Evolutionary conservation across 768 basidiomycete genomes (phyloP).

Genomic region (Podaxis sp.): DNA sequence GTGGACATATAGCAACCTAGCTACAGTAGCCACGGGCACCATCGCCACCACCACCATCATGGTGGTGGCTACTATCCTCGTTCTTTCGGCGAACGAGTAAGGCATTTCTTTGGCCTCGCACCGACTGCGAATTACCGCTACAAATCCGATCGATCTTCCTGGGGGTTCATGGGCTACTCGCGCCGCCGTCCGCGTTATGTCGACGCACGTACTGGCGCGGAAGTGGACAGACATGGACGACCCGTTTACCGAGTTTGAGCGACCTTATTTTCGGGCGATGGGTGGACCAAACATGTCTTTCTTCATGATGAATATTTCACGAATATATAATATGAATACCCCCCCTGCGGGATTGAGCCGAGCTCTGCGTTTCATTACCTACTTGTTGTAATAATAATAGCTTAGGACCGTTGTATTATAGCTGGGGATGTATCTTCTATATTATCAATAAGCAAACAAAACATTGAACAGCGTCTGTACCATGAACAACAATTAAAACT

Average conservation of each 20-base stretch:
- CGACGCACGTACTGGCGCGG: constrained; percentile 48
- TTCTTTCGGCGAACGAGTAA: constrained; percentile 43
- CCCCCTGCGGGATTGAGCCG: no score
- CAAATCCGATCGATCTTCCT: constrained; percentile 43
- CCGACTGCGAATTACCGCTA: constrained; percentile 39
- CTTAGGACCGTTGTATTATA: no score
- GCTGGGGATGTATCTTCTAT: no score
- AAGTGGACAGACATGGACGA: constrained; percentile 58
- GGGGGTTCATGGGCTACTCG: constrained; percentile 59
- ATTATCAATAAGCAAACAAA: no score
- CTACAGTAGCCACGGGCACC: constrained; percentile 23
- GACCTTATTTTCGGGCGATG: background rate
- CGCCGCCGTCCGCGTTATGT: constrained; percentile 46
- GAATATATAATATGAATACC: no score
- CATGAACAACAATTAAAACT: background rate
- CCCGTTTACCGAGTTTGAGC: constrained; percentile 48
- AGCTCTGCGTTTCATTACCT: no score
- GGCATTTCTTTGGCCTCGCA: constrained; percentile 54
- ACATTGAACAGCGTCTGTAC: no score
- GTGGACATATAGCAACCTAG: constrained; percentile 7
- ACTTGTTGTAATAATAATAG: no score
- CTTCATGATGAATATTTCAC: background rate
- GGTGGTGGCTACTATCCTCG: constrained; percentile 8
- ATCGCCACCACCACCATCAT: constrained; percentile 22
- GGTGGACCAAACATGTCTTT: background rate